Evolutionary conservation across 768 basidiomycete species (phyloP), one percentile per base, ranked within the genome.

Genomic region (Lactifluus hygrophoroides): DNA sequence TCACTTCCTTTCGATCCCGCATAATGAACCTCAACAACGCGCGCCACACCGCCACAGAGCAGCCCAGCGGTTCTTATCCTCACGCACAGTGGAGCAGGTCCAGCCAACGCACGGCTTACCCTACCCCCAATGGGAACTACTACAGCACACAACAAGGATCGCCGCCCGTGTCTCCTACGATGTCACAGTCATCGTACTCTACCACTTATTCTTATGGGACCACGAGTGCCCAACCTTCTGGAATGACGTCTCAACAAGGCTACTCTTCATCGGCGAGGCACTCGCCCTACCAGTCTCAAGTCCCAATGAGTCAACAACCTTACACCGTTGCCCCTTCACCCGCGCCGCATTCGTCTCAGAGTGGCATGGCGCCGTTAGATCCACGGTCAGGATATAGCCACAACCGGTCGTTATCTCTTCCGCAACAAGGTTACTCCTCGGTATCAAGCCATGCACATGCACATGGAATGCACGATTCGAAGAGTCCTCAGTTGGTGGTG

Each of bases 401-500:
- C 50, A 49, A 47, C 37, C 57, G 61, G 38, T 61, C 61, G 25
- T 8, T 25, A 34, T 58, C 62, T 32, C 43, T 63, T 43, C 57
- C 61, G 13, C 62, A 63, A 38, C 30, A 28, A 19, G 21, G 32
- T 17, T 54, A 57, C 7, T 2, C 43, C 17, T 21, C 56, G 34
- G 23, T 44, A 34, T 25, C 63, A 13, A 53, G n/a, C 54, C 52
- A 54, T 28, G 2, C 50, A 25, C 52, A 54, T 28, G 2, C 50
- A 25, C 63, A 63, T 47, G 46, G 30, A n/a, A 6, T 11, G 8
- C 64, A 59, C 32, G 54, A 57, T 17, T 44, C 60, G 43, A 25
- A 65, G n/a, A 69, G 63, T 50, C 3, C 46, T 13, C 66, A 61
- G 30, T 60, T 66, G 64, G 28, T 61, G 28, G 65, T 63, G 51